Conservation (phyloP, 2,329 filamentous ascomycete genomes). For the Epichloe bromicola region DNA sequence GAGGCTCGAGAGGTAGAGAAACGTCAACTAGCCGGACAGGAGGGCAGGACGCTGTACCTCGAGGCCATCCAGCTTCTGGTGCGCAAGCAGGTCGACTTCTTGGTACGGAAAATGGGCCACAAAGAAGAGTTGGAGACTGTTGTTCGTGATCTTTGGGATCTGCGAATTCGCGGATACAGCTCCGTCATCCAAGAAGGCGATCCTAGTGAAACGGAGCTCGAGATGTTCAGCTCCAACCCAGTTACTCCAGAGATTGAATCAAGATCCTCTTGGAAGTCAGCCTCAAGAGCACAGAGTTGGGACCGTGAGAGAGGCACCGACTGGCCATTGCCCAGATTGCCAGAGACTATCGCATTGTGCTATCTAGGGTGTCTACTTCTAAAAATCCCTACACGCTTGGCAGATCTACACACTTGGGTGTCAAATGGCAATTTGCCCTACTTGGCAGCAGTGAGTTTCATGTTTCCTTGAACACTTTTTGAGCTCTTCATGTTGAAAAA, state of each 20-base stretch:
- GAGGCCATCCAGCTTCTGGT: slow-evolving; percentile 76
- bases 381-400: slow-evolving; percentile 61
- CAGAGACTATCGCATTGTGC: slow-evolving; percentile 65
- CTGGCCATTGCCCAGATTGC: slow-evolving; percentile 50
- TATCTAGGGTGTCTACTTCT: slow-evolving; percentile 69
- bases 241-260: slow-evolving; percentile 8
- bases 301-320: slow-evolving; percentile 28
- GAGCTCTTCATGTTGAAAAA: neutral
- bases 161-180: slow-evolving; percentile 42
- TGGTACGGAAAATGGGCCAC: slow-evolving; percentile 54
- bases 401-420: slow-evolving; percentile 59
- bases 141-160: slow-evolving; percentile 73
- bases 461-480: neutral
- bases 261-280: slow-evolving; percentile 16
- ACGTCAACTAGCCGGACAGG: slow-evolving; percentile 48
- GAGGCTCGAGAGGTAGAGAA: slow-evolving; percentile 40
- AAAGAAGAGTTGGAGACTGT: slow-evolving; percentile 64
- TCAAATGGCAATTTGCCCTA: slow-evolving; percentile 58
- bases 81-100: slow-evolving; percentile 64
- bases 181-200: slow-evolving; percentile 19
- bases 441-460: slow-evolving; percentile 45
- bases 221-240: slow-evolving; percentile 28
- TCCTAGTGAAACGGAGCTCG: slow-evolving; percentile 15
- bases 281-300: slow-evolving; percentile 29
- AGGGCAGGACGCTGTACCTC: slow-evolving; percentile 66